Percentiles rank a stretch among this genome's conserved stretches.
These are phyloP conservation scores for Venturiaceae sp. DNA, from an alignment of 2,329 filamentous ascomycete species.

Conservation along the genomic window DNA sequence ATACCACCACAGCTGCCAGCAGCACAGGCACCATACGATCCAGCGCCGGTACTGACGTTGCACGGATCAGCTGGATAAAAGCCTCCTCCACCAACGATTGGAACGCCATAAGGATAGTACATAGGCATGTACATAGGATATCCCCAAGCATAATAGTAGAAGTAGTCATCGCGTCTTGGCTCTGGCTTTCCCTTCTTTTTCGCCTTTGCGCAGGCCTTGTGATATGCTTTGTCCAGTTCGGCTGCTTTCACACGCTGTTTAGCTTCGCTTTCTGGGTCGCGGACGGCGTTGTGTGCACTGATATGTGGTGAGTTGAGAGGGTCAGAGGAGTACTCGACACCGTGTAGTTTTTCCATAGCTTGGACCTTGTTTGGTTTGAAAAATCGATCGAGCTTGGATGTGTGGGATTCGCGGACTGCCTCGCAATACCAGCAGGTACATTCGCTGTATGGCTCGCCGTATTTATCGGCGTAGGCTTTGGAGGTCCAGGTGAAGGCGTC, in stretches of 20 bases:
- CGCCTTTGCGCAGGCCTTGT: constrained; percentile 26
- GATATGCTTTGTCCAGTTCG: constrained; percentile 47
- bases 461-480: constrained; percentile 57
- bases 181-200: constrained; percentile 25
- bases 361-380: constrained; percentile 6
- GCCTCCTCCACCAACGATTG: constrained; percentile 25
- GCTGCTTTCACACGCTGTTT: constrained; percentile 20
- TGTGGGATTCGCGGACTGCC: constrained; percentile 42
- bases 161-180: constrained; percentile 26
- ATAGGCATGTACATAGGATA: constrained; percentile 34
- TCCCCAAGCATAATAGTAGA: constrained; percentile 32
- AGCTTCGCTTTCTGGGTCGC: constrained; percentile 18
- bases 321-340: constrained; percentile 27
- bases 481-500: constrained; percentile 63
- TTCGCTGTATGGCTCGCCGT: constrained; percentile 59
- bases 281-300: constrained; percentile 61
- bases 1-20: constrained; percentile 38
- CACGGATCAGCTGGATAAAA: constrained; percentile 35
- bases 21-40: constrained; percentile 37
- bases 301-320: constrained; percentile 57
- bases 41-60: constrained; percentile 31
- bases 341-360: constrained; percentile 29
- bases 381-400: constrained; percentile 5
- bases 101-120: constrained; percentile 37
- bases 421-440: constrained; percentile 85